phyloP scores from a whole-genome alignment of 2,329 filamentous ascomycete genomes.

The Fusarium coffeatum region DNA sequence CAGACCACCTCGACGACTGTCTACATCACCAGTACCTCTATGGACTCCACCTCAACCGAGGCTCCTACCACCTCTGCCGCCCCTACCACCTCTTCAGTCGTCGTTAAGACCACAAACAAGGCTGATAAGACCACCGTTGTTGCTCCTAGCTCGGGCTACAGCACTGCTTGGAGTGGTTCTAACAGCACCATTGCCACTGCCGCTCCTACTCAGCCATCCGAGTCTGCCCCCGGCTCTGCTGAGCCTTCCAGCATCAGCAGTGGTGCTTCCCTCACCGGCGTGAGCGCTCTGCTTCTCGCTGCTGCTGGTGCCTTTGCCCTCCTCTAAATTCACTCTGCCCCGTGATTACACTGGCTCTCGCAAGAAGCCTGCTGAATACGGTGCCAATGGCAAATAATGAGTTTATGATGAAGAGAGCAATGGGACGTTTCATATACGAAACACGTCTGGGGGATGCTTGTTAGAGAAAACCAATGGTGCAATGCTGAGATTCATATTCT shows the following conservation, averaged over 20 bases:
- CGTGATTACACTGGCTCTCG: constrained; percentile 40
- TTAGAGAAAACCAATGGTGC: constrained; percentile 33
- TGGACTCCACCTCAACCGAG: constrained; percentile 12
- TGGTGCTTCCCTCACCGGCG: constrained; percentile 49
- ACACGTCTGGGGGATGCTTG: constrained; percentile 15
- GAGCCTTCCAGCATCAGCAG: constrained; percentile 42
- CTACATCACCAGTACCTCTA: constrained; percentile 41
- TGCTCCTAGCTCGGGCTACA: constrained; percentile 44
- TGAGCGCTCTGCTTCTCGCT: constrained; percentile 53
- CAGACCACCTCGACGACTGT: constrained; percentile 47
- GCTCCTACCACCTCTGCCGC: constrained; percentile 47
- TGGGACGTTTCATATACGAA: constrained; percentile 23
- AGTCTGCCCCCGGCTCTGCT: constrained; percentile 31
- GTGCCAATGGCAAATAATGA: constrained; percentile 50
- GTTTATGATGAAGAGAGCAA: constrained; percentile 46
- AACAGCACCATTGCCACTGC: constrained; percentile 50
- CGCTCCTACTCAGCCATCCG: constrained; percentile 44
- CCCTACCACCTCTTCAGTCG: constrained; percentile 39
- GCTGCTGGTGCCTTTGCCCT: constrained; percentile 53
- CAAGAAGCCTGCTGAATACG: constrained; percentile 13
- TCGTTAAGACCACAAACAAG: constrained; percentile 40
- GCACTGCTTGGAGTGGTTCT: constrained; percentile 47
- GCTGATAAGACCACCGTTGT: constrained; percentile 46
- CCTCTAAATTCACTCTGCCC: constrained; percentile 48
- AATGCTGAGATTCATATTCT: constrained; percentile 44